Conservation (phyloP, 495 filamentous ascomycete species). For the Antarctomyces pellizariae region DNA sequence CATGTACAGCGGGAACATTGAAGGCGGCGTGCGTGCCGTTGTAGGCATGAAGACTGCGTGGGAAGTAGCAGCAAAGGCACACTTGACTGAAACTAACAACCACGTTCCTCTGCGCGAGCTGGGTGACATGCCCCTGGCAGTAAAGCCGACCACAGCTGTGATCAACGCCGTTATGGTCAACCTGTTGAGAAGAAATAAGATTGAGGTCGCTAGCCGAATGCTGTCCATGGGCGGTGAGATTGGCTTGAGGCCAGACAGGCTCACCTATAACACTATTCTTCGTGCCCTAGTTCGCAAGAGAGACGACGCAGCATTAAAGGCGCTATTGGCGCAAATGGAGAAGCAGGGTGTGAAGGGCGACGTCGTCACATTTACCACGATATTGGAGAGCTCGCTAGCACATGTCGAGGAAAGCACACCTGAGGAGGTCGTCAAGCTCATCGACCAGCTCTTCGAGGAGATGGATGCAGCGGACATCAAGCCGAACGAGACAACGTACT, state of each 20-base stretch:
- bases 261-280: slow-evolving; percentile 49
- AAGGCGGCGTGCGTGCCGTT: slow-evolving; percentile 30
- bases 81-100: slow-evolving; percentile 1
- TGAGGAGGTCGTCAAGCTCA: slow-evolving; percentile 14
- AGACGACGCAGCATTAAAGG: slow-evolving; percentile 10
- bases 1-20: slow-evolving; percentile 20
- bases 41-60: slow-evolving; percentile 33
- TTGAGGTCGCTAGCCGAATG: slow-evolving; percentile 21
- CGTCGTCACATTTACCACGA: slow-evolving; percentile 28
- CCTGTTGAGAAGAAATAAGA: slow-evolving; percentile 19
- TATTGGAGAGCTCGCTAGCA: slow-evolving; percentile 18
- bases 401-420: slow-evolving; percentile 5
- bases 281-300: slow-evolving; percentile 24
- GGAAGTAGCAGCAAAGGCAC: slow-evolving; percentile 15
- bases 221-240: slow-evolving; percentile 33
- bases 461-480: slow-evolving; percentile 29
- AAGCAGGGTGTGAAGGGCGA: slow-evolving; percentile 20
- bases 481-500: slow-evolving; percentile 32
- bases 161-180: slow-evolving; percentile 37
- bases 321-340: slow-evolving; percentile 21
- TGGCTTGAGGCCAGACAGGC: slow-evolving; percentile 30
- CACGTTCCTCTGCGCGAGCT: slow-evolving; percentile 6
- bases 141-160: slow-evolving; percentile 31
- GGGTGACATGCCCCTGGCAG: slow-evolving; percentile 16
- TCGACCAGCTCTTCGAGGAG: slow-evolving; percentile 22